Evolutionary conservation across 1,284 basidiomycete species (phyloP).

Genomic region (Porphyrellus sp.): DNA sequence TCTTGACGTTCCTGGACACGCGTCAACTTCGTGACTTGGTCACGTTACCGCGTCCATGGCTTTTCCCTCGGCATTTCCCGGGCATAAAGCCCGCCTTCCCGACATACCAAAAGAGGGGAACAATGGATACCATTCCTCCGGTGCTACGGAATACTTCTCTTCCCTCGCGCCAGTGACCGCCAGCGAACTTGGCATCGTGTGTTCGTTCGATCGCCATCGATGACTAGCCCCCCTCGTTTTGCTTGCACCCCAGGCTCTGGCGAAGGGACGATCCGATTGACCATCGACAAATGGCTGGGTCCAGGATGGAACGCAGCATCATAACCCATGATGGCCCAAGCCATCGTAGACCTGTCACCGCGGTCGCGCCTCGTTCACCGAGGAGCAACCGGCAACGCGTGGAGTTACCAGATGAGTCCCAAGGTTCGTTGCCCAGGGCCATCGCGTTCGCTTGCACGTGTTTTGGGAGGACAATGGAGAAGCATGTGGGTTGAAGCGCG

Average conservation of each 20-base stretch:
- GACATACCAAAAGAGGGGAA: background rate
- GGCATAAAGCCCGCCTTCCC: background rate
- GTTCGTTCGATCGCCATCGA: background rate
- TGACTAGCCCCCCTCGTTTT: background rate
- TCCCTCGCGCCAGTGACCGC: too few species aligned
- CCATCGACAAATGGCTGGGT: too few species aligned
- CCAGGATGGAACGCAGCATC: too few species aligned
- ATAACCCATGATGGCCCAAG: too few species aligned
- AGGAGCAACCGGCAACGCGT: background rate
- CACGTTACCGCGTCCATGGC: background rate
- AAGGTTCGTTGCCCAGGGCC: background rate
- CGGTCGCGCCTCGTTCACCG: background rate
- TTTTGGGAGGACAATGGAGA: slow-evolving; percentile 1
- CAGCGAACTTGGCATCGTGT: too few species aligned
- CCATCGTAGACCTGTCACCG: too few species aligned
- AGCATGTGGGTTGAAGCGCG: background rate
- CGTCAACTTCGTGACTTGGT: too few species aligned
- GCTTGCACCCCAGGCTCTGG: background rate
- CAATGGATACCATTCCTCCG: background rate
- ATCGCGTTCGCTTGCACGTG: background rate
- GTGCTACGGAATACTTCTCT: background rate
- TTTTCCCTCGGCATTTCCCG: background rate
- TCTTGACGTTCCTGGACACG: too few species aligned
- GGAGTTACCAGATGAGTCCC: background rate
- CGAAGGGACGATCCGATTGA: too few species aligned